Percentiles rank a stretch among this genome's conserved stretches.
Evolutionary conservation across 1,284 basidiomycete genomes (phyloP).

Genomic region (Mycena sp.): DNA sequence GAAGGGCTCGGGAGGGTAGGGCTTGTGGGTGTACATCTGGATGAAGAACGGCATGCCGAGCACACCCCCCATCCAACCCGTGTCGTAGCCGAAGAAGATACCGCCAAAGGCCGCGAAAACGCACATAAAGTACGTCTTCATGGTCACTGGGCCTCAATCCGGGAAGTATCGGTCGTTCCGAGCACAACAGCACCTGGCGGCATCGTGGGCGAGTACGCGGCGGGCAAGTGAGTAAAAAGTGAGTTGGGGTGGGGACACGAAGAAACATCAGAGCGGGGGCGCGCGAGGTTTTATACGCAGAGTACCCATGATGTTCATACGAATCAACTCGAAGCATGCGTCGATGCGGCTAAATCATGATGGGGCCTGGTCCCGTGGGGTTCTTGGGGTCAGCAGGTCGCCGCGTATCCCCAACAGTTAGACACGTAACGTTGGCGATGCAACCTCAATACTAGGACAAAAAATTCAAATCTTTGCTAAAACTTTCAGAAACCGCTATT

Average conservation of each 20-base stretch:
- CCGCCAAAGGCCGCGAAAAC: constrained; percentile 58
- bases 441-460: too few species aligned
- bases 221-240: too few species aligned
- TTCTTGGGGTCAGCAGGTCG: too few species aligned
- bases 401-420: too few species aligned
- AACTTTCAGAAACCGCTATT: too few species aligned
- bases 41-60: constrained; percentile 52
- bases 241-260: neutral
- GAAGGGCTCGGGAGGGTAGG: constrained; percentile 10
- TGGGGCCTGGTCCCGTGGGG: too few species aligned
- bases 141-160: constrained; percentile 28
- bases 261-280: neutral
- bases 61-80: constrained; percentile 51
- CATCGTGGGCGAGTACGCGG: neutral
- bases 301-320: too few species aligned
- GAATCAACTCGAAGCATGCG: too few species aligned
- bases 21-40: constrained; percentile 25
- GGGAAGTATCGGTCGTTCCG: constrained; percentile 23
- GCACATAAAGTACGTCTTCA: constrained; percentile 28
- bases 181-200: constrained; percentile 17
- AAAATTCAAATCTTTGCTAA: too few species aligned
- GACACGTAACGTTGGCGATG: too few species aligned
- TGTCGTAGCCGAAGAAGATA: constrained; percentile 67
- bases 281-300: neutral
- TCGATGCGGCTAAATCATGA: too few species aligned